Evolutionary conservation across 495 filamentous ascomycete genomes (phyloP), one percentile per base, ranked within the genome.

Genomic region (Penicillium ucsense): DNA sequence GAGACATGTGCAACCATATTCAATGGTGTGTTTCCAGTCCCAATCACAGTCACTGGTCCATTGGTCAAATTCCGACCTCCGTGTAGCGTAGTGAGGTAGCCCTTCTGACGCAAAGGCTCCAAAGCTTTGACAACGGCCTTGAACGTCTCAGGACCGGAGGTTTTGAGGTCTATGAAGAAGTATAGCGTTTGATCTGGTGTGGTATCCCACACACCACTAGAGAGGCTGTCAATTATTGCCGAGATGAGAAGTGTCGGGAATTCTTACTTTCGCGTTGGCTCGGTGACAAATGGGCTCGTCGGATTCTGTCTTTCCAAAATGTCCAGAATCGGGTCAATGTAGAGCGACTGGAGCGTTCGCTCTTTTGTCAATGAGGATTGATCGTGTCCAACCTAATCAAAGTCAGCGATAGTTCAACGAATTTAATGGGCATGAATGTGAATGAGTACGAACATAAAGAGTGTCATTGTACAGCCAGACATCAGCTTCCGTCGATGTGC

Each of bases 401-500:
- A 8, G 41, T 46, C 20, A 46, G 49, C 33, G 37, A 27, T 32
- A 43, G 6, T 30, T 29, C 7, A 29, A n/a, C 12, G 11, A 8
- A 6, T 31, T 2, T 12, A 10, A 28, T 27, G 40, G 9, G 9
- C 8, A 12, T 10, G n/a, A 11, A n/a, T 11, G 9, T 9, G n/a
- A 9, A 8, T 4, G 27, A 5, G 35, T 2, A 59, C 68, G 31
- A 5, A 71, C 68, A 53, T 70, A 83, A 3, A 87, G 68, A 5
- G 86, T 83, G 9, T 77, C 70, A 38, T 85, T 77, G 48, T 82
- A 81, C 12, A 88, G 75, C 88, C 88, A 96, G 20, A 96, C 82
- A 63, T 96, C 90, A 3, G 88, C 88, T 67, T 96, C 90, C 12
- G 88, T 80, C 3, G 78, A 75, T 20, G 78, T 77, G 52, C 79